Conservation (phyloP, 2,329 filamentous ascomycete genomes). For the Rhinocladiella similis region DNA sequence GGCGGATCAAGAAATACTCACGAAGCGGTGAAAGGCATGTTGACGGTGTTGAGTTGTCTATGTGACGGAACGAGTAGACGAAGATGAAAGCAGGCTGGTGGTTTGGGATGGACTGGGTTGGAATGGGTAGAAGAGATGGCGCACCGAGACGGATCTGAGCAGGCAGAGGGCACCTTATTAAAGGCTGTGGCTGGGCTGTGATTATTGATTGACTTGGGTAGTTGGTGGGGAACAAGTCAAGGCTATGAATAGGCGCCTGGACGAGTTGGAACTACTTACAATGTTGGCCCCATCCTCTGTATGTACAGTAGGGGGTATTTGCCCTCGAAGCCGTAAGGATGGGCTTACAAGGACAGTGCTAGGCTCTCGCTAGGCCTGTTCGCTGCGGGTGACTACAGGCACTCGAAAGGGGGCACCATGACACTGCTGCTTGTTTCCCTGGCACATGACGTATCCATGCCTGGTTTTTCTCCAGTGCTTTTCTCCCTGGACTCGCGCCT, state of each 20-base stretch:
- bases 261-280: too few species aligned
- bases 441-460: not conserved
- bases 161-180: not conserved
- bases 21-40: slow-evolving; percentile 54
- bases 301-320: too few species aligned
- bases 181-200: too few species aligned
- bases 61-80: not conserved
- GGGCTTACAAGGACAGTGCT: not conserved
- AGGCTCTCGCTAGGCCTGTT: not conserved
- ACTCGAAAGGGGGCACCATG: too few species aligned
- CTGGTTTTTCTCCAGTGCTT: not conserved
- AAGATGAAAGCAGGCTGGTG: not conserved
- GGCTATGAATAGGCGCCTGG: too few species aligned
- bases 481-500: too few species aligned
- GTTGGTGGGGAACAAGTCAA: too few species aligned
- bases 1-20: slow-evolving; percentile 37
- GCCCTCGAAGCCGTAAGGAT: too few species aligned
- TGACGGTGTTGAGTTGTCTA: slow-evolving; percentile 31
- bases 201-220: too few species aligned
- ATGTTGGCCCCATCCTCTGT: too few species aligned
- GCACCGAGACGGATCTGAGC: not conserved
- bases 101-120: not conserved
- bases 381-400: not conserved
- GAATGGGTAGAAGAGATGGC: not conserved
- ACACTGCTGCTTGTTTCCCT: too few species aligned